Evolutionary conservation across 2,329 filamentous ascomycete genomes (phyloP), one percentile per base, ranked within the genome.

Genomic region (Fusarium austroafricanum): DNA sequence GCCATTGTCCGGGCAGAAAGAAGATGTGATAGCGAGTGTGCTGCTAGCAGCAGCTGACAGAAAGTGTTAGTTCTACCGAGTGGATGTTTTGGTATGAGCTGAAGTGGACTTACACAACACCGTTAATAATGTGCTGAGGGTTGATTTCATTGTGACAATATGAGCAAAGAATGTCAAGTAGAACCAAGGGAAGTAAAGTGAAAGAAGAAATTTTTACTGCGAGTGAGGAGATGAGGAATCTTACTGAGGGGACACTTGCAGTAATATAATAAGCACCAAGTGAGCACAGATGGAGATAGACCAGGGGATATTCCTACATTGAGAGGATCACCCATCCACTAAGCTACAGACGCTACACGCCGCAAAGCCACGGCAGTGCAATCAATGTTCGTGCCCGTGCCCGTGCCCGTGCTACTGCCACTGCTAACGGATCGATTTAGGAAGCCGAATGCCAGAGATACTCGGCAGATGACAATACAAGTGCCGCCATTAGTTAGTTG

Each of bases 1-100:
- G 29, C 75, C 73, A 50, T 72, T 67, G 4, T 72, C 73, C 40
- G 83, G 80, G 68, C 85, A 88, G 69, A 78, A 77, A 6, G 77
- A 73, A 5, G 74, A 69, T 21, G 76, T 73, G 26, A 70, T 70
- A 45, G 76, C 76, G 8, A 59, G 70, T 18, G 63, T 62, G 12
- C 55, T 60, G 17, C 59, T 51, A 11, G 62, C 63, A 47, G 69
- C 75, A 49, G 69, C 76, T 78, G 35, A 47, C 23, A 26, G 21
- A 39, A 20, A 23, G 14, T 57, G 59, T 73, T 56, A 67, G 58
- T 56, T 39, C 33, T 18, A 17, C 8, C 35, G 12, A 29, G 31
- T 21, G 26, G 31, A 28, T 29, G 6, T 26, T n/a, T 43, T 44
- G 18, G 15, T 35, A n/a, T 26, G 37, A 23, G 21, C 21, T 11